phyloP scores from a whole-genome alignment of 768 basidiomycete species.

The Leccinum aurantiacum region DNA sequence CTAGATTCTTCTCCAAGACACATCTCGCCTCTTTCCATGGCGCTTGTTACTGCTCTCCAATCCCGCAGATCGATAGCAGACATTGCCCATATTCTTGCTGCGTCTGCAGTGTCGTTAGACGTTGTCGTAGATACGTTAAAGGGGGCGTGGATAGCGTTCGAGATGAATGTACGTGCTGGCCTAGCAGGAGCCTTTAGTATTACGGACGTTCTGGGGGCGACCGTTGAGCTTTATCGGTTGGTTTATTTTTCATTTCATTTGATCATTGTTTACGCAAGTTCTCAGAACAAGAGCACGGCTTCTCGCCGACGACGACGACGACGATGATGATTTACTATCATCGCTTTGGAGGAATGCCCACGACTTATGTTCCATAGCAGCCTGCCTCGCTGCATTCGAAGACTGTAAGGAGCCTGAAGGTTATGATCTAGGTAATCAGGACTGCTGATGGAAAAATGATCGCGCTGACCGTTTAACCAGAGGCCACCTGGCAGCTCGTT shows the following conservation, averaged over 20 bases:
- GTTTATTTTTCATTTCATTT: constrained; percentile 1
- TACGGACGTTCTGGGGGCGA: constrained; percentile 53
- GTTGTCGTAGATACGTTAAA: constrained; percentile 49
- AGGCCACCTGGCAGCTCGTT: constrained; percentile 72
- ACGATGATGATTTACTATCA: constrained; percentile 42
- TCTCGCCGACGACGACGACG: constrained; percentile 21
- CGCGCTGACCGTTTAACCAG: constrained; percentile 35
- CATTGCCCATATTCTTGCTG: constrained; percentile 54
- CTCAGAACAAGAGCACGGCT: constrained; percentile 34
- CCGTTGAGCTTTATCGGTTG: constrained; percentile 39
- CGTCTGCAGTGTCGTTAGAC: constrained; percentile 39
- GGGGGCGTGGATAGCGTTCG: constrained; percentile 47
- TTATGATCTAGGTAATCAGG: constrained; percentile 58
- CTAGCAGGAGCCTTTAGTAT: constrained; percentile 39
- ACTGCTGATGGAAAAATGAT: constrained; percentile 10
- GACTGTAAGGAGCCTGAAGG: constrained; percentile 59
- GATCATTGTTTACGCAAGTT: constrained; percentile 6
- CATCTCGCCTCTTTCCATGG: constrained; percentile 21
- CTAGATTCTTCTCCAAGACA: constrained; percentile 31
- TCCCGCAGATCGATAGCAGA: constrained; percentile 57
- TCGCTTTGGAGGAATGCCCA: constrained; percentile 61
- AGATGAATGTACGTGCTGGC: constrained; percentile 40
- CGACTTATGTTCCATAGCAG: constrained; percentile 63
- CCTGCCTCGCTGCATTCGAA: constrained; percentile 64
- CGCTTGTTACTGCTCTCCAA: constrained; percentile 44